Base-by-base conservation (phyloP, 805 yeast genomes). In the Cyberlindnera nakhonratchasimensis region DNA sequence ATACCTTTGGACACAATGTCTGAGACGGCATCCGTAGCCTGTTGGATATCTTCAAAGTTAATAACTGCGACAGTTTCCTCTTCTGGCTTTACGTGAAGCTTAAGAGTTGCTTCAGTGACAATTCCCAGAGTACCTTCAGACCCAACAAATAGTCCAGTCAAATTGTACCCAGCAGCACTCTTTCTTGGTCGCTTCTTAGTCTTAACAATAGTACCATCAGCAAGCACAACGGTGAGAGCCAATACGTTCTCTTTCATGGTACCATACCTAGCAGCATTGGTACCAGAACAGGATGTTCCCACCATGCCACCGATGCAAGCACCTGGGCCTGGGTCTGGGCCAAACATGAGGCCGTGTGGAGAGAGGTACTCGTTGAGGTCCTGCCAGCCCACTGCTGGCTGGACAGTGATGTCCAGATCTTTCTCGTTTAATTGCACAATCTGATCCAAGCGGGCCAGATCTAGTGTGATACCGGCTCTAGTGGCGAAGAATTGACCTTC, bases 401-500 rank as follows among this genome's bases (percentile, higher is more conserved):
- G 87, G 4, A 86, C 87, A 10, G 71, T 75, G 12, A 82, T 74
- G 59, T 86, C 93, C 53, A 85, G 63, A 60, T 86, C 95, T 19
- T 73, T 69, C 37, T 72, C 71, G 55, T 84, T 77, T 26, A 86
- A 61, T 20, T 66, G 65, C 3, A 85, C 19, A 6, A 86, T 71
- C 34, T 72, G 58, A 61, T 79, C 70, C 85, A 86, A 75, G 42
- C 72, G 64, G 13, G 78, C 67, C 30, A 83, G 60, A 57, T 85
- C 91, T 4, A 83, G 69, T 8, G 85, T 75, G 23, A 86, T 72
- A 2, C 86, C 84, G 5, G 74, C 69, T 53, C 89, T 69, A 0
- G 89, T 81, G 5, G 86, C 81, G 35, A 82, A 70, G 58, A 78
- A 82, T 55, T 86, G 89, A n/a, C 93, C 95, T 59, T 86, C 95